Evolutionary conservation across 176 grass and related monocot genomes (phyloP), one percentile per base, ranked within the genome.

Genomic region (Chloris gayana): DNA sequence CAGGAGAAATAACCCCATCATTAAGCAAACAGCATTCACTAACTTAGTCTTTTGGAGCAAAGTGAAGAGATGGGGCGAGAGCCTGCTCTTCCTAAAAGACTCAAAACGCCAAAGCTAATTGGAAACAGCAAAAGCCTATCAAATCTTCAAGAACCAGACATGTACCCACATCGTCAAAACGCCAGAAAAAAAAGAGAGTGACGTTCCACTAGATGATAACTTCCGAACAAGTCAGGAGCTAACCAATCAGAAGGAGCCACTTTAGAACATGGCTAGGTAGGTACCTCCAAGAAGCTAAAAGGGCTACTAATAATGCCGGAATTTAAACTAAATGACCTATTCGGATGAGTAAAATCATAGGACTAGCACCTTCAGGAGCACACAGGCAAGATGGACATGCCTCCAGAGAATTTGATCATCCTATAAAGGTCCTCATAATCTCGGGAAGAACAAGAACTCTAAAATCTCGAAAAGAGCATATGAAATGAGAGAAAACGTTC

Each of bases 101-200:
- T 42, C 14, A 65, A 84, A 86, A 69, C 51, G 62, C 10, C 79
- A 89, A 89, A 86, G 88, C 25, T 86, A 90, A 86, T 86, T 82
- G 74, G 88, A 68, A 90, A 90, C 68, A 86, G 68, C 39, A 83
- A 90, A 90, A 90, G 73, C 61, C 81, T 86, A 83, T 69, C 73
- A 82, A 86, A 90, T 90, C 83, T 78, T 90, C 67, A 86, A 67
- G 68, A 86, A 79, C 21, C 51, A 86, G 79, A 61, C 83, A 82
- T 72, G 83, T 58, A 67, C 72, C 22, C 22, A 24, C 73, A 37
- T 33, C 64, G 42, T 71, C 66, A 5, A 85, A 47, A n/a, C n/a
- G n/a, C 59, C 68, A 82, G 9, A 85, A 47, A 82, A 89, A 13
- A 47, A 60, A 89, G 77, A 64, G 19, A 75, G 63, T 18, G 34